Conservation (phyloP, 352 stramenopile species). For the Globisporangium splendens region DNA sequence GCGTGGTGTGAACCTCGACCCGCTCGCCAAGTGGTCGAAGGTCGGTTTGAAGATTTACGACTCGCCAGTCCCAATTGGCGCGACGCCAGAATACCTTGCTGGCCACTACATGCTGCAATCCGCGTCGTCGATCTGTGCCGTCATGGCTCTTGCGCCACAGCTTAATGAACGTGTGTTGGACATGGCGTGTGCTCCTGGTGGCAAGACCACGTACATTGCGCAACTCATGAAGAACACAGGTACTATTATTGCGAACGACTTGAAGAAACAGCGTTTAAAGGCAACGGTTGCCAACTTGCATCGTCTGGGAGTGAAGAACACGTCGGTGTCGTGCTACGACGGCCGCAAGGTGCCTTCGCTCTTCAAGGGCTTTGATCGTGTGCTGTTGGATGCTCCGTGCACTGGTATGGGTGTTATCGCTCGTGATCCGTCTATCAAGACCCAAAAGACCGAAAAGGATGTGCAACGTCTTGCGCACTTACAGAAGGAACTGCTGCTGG, state of each 20-base stretch:
- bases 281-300: constrained; percentile 99
- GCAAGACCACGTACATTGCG: constrained; percentile 99
- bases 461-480: constrained; percentile 91
- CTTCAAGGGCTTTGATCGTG: constrained; percentile 96
- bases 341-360: constrained; percentile 91
- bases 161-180: constrained; percentile 97
- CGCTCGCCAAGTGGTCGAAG: constrained; percentile 98
- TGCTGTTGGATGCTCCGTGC: constrained; percentile 98
- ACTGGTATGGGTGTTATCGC: constrained; percentile 98
- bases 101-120: constrained; percentile 99
- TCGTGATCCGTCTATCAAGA: constrained; percentile 98
- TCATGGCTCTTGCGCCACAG: constrained; percentile 97
- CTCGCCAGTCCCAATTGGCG: constrained; percentile 97
- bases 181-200: constrained; percentile 97
- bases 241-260: constrained; percentile 98
- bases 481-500: constrained; percentile 99
- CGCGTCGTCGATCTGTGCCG: constrained; percentile 97
- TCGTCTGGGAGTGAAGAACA: constrained; percentile 98
- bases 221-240: constrained; percentile 99
- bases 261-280: constrained; percentile 96
- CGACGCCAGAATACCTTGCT: constrained; percentile 99
- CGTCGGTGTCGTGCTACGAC: constrained; percentile 97
- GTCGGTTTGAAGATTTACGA: constrained; percentile 99
- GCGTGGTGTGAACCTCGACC: constrained; percentile 97
- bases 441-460: constrained; percentile 95